Conservation (phyloP, 192 early-diverging fungal genomes). For the Dimargaris cristalligena region DNA sequence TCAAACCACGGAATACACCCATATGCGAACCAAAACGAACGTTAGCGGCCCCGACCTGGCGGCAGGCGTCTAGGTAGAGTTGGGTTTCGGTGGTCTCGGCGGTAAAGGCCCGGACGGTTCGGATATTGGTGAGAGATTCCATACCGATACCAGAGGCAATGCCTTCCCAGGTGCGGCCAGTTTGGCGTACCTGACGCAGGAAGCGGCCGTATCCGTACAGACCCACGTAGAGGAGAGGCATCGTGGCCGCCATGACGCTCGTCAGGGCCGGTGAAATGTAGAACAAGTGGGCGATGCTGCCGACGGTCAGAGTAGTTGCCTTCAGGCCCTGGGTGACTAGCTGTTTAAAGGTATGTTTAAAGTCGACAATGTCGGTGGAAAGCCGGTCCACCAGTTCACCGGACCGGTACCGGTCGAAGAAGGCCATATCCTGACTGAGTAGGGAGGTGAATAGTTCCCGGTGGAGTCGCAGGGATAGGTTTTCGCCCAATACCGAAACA, state of each 20-base stretch:
- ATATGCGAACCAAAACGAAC: slow-evolving; percentile 38
- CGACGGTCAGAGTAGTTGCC: slow-evolving; percentile 31
- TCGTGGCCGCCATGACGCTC: slow-evolving; percentile 28
- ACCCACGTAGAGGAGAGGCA: slow-evolving; percentile 30
- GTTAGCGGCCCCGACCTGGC: slow-evolving; percentile 20
- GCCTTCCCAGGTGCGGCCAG: slow-evolving; percentile 27
- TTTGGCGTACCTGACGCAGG: slow-evolving; percentile 29
- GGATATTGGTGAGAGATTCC: slow-evolving; percentile 36
- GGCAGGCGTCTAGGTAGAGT: slow-evolving; percentile 26
- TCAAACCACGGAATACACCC: slow-evolving; percentile 43
- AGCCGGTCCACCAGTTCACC: slow-evolving; percentile 35
- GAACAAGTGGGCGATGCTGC: slow-evolving; percentile 33
- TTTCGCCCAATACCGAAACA: slow-evolving; percentile 40
- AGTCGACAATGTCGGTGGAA: slow-evolving; percentile 36
- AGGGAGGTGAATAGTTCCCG: slow-evolving; percentile 30
- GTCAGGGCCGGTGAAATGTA: slow-evolving; percentile 34
- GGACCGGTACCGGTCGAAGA: slow-evolving; percentile 36
- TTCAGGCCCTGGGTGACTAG: slow-evolving; percentile 42
- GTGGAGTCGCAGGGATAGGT: slow-evolving; percentile 33
- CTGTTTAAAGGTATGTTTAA: slow-evolving; percentile 42
- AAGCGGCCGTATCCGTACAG: slow-evolving; percentile 35
- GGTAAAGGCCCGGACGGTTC: slow-evolving; percentile 41
- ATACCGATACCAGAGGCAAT: slow-evolving; percentile 32
- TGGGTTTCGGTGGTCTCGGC: slow-evolving; percentile 34
- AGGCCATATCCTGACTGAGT: slow-evolving; percentile 39